Conservation (phyloP, 1,139 yeast genomes). For the Sugiyamaella castrensis region DNA sequence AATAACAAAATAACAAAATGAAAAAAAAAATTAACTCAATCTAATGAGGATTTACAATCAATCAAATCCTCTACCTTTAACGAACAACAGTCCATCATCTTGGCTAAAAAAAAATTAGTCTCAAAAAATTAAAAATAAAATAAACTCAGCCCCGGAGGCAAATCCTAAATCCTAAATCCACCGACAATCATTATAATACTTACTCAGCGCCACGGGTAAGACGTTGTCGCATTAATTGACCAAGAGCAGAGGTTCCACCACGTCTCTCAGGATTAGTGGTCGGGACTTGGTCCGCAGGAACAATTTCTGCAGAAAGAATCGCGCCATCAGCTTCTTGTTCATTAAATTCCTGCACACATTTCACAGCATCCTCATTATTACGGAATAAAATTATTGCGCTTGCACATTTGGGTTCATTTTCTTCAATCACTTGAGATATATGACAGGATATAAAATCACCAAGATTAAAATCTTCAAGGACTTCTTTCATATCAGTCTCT, state of each 20-base stretch:
- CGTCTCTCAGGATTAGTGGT: not conserved
- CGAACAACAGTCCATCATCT: constrained; percentile 5
- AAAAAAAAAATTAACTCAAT: no score
- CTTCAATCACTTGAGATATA: constrained; percentile 16
- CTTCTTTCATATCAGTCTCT: constrained; percentile 16
- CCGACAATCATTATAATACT: no score
- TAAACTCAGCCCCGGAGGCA: not conserved
- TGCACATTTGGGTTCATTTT: constrained; percentile 9
- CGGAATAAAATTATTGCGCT: constrained; percentile 15
- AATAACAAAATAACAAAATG: no score
- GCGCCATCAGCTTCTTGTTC: constrained; percentile 19
- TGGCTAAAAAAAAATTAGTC: not conserved
- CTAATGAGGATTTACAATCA: no score
- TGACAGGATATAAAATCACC: constrained; percentile 6
- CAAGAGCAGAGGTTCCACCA: not conserved
- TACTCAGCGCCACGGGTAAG: not conserved
- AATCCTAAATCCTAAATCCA: no score
- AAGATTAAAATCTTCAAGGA: constrained; percentile 13
- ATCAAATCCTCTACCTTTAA: constrained; percentile 17
- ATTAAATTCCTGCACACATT: constrained; percentile 15
- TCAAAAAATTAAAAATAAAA: not conserved
- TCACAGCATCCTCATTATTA: constrained; percentile 18
- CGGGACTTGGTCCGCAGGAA: not conserved
- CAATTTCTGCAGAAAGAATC: constrained; percentile 17
- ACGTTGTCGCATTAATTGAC: not conserved